A percentile compares a stretch with the other conserved stretches of the same genome.
phyloP scores from a whole-genome alignment of 2,329 filamentous ascomycete species.

The Triangularia setosa region DNA sequence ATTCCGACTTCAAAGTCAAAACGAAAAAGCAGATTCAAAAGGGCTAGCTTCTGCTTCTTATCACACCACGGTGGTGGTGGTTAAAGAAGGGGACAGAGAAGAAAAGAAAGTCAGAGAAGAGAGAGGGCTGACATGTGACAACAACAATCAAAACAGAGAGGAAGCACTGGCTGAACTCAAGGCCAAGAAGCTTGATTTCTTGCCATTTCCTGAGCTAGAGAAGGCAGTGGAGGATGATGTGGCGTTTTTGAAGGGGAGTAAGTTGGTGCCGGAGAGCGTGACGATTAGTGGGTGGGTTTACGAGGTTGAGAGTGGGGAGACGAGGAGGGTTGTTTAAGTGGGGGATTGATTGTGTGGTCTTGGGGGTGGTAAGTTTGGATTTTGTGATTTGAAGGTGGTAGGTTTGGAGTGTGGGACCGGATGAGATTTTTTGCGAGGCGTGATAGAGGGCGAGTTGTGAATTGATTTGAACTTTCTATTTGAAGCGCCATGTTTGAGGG shows the following conservation, averaged over 20 bases:
- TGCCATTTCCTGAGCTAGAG: constrained; percentile 62
- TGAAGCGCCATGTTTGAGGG: no score
- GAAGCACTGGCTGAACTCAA: constrained; percentile 25
- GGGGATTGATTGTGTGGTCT: neutral
- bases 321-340: constrained; percentile 25
- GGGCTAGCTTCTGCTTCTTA: no score
- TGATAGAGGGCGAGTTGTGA: no score
- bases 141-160: constrained; percentile 11
- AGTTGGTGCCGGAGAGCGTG: constrained; percentile 57
- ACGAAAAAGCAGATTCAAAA: no score
- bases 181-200: constrained; percentile 51
- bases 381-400: no score
- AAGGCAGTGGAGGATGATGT: constrained; percentile 65
- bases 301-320: constrained; percentile 67
- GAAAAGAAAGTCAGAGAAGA: no score
- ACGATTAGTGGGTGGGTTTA: constrained; percentile 71
- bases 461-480: no score
- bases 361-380: neutral
- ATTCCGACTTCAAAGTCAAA: no score
- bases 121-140: neutral
- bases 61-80: no score
- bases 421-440: no score
- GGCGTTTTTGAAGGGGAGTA: constrained; percentile 53
- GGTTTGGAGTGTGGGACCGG: no score
- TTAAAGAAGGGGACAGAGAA: no score